Base-by-base conservation (phyloP, 176 grass and related monocot species). In the Zea luxurians region DNA sequence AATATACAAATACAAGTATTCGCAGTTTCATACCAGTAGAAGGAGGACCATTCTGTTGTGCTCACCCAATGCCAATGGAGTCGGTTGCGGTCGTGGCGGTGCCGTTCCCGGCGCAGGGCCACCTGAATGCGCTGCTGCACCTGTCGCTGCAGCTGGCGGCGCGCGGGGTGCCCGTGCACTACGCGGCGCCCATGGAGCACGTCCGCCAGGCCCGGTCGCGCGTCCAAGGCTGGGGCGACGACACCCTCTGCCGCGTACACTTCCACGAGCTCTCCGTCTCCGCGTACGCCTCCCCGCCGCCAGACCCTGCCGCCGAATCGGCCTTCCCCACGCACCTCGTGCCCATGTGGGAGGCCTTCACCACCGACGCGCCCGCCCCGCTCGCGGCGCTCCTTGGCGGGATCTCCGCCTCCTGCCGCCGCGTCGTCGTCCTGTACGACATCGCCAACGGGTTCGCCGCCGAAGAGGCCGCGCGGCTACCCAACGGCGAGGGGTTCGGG, bases 81-180 rank as follows among this genome's bases (percentile, higher is more conserved):
- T 42, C 64, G 10, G 68, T 92, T 6, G 84, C 48, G 0, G 86
- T 89, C 50, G 87, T 89, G 16, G 72, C 85, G 0, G 80, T 93
- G 63, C 90, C 87, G 62, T 71, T 78, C 58, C 83, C 86, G 3
- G 71, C 80, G 21, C 80, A 89, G 71, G 87, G 90, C 53, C 90
- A 92, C 80, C 83, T 89, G 52, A 88, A 88, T 78, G 80, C 83
- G 54, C 75, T 89, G 0, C 90, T 89, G 65, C 83, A 89, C 79
- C 49, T 92, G 13, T 80, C 90, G 8, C 68, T 88, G 70, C 70
- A 48, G 15, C 83, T 92, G 64, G 85, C 83, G 10, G 34, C 34
- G 52, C 73, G 70, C 0, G 74, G 79, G 68, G 43, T 90, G 13
- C 2, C 68, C 75, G 79, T 90, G 48, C 85, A 88, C 82, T 94